Evolutionary conservation across 139 green algal species (phyloP).

Genomic region (Chlamydomonas incerta): DNA sequence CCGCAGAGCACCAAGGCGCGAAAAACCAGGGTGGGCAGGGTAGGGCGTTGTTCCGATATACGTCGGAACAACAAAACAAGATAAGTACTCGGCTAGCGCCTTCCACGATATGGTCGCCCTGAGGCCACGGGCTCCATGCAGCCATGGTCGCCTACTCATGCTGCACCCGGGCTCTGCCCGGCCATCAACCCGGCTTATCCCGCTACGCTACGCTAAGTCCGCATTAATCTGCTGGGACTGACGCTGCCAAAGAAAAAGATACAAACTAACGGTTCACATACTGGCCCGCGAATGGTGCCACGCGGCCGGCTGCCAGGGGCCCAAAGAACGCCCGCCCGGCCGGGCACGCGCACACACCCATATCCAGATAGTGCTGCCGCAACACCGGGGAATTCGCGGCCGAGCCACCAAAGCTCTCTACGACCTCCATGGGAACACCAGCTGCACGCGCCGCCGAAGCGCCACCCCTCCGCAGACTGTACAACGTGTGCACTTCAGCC

Average conservation of each 20-base stretch:
- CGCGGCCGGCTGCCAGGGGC: neutral
- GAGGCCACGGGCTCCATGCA: too few relatives aligned
- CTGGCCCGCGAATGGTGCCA: neutral
- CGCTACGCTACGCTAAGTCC: neutral
- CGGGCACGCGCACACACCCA: neutral
- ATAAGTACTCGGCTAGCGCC: too few relatives aligned
- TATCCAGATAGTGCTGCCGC: slow-evolving; percentile 13
- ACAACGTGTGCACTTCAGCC: neutral
- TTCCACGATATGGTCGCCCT: too few relatives aligned
- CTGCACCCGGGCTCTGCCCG: too few relatives aligned
- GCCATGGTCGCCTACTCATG: too few relatives aligned
- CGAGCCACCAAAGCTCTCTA: slow-evolving; percentile 7
- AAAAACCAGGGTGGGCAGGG: too few relatives aligned
- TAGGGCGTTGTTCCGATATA: too few relatives aligned
- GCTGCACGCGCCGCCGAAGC: neutral
- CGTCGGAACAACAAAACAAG: too few relatives aligned
- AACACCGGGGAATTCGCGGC: neutral
- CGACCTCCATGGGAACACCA: neutral
- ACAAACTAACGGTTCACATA: neutral
- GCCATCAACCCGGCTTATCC: neutral
- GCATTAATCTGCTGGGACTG: neutral
- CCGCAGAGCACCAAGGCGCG: too few relatives aligned
- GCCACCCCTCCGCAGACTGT: slow-evolving; percentile 13
- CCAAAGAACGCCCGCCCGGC: neutral
- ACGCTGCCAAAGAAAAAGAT: neutral